Evolutionary conservation across 805 yeast genomes (phyloP).

Genomic region (Metschnikowia kofuensis): DNA sequence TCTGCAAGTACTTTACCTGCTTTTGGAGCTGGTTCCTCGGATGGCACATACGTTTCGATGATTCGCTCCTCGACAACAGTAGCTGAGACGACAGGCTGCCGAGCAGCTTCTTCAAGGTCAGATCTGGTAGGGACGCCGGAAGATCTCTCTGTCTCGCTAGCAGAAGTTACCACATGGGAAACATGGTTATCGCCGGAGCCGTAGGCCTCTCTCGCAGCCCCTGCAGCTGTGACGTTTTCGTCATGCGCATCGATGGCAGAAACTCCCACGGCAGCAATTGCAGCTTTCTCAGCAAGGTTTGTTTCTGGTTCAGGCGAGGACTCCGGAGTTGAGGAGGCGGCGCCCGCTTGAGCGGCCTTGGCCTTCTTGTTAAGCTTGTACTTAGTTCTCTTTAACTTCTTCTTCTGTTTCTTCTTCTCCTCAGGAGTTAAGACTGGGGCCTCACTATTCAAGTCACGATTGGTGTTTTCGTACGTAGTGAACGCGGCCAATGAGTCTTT

Average conservation of each 20-base stretch:
- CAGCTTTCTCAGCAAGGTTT: not conserved
- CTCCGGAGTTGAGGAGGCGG: slow-evolving; percentile 7
- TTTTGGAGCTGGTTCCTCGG: not conserved
- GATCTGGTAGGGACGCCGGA: slow-evolving; percentile 1
- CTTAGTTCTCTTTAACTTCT: slow-evolving; percentile 43
- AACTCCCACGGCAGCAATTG: slow-evolving; percentile 2
- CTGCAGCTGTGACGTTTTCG: not conserved
- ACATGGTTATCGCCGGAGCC: slow-evolving; percentile 1
- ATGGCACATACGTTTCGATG: not conserved
- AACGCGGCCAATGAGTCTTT: slow-evolving; percentile 68
- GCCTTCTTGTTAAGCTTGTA: slow-evolving; percentile 42
- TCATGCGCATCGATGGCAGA: not conserved
- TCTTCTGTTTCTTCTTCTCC: slow-evolving; percentile 37
- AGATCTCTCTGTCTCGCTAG: slow-evolving; percentile 1
- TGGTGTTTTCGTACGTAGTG: slow-evolving; percentile 49
- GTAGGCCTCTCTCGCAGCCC: slow-evolving; percentile 4
- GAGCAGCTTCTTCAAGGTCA: not conserved
- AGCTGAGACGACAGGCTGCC: not conserved
- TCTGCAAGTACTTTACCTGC: not conserved
- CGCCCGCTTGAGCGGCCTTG: slow-evolving; percentile 16
- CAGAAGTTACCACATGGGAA: not conserved
- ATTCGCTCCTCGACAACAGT: not conserved
- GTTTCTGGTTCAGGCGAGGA: slow-evolving; percentile 12
- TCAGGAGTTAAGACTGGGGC: slow-evolving; percentile 1
- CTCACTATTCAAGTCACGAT: slow-evolving; percentile 48